Evolutionary conservation across 2,329 filamentous ascomycete genomes (phyloP).

Genomic region (Microsporum canis): DNA sequence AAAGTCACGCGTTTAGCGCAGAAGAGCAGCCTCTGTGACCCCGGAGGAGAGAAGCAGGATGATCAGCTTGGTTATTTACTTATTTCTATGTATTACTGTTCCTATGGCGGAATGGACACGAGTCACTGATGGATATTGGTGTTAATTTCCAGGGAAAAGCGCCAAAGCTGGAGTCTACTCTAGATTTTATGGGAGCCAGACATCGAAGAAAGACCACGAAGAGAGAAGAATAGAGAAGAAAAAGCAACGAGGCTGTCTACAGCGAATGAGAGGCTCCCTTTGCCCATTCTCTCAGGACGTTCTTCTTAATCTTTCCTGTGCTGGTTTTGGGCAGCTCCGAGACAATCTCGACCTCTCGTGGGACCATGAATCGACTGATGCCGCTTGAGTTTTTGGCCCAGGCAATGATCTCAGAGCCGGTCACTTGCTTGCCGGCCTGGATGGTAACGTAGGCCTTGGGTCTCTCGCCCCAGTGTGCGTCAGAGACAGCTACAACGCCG

Average conservation of each 20-base stretch:
- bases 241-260: not conserved
- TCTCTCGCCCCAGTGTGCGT: slow-evolving; percentile 90
- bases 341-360: slow-evolving; percentile 64
- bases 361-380: slow-evolving; percentile 87
- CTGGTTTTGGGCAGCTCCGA: slow-evolving; percentile 86
- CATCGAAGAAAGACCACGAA: not conserved
- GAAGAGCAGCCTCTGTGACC: too few species aligned
- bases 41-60: too few species aligned
- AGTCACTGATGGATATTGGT: too few species aligned
- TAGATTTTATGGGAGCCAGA: not conserved
- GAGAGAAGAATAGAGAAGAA: not conserved
- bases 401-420: slow-evolving; percentile 59
- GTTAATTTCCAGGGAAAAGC: too few species aligned
- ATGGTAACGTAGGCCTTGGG: slow-evolving; percentile 88
- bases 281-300: slow-evolving; percentile 77
- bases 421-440: slow-evolving; percentile 51
- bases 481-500: slow-evolving; percentile 75
- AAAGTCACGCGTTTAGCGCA: too few species aligned
- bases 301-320: slow-evolving; percentile 95
- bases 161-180: not conserved
- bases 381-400: slow-evolving; percentile 74
- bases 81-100: too few species aligned
- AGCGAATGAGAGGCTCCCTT: slow-evolving; percentile 37
- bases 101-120: too few species aligned
- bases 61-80: too few species aligned